Base-by-base conservation (phyloP, 148 eudicot genomes). In the Salicornia ramosissima region DNA sequence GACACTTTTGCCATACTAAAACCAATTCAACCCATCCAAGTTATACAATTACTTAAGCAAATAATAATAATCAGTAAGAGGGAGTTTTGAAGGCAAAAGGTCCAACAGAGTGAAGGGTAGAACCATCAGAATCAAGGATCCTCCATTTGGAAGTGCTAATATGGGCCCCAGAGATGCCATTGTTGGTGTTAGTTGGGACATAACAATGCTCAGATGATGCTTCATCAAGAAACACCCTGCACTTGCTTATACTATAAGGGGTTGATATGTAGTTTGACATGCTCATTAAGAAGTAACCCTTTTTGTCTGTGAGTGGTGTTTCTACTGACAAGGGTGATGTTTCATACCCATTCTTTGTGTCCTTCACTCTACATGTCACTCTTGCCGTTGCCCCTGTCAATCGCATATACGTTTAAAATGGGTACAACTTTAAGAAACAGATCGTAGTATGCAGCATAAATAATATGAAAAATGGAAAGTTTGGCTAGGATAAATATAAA, bases 51-150 rank as follows among this genome's bases (percentile, higher is more conserved):
- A 25, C 0, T 21, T 4, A 52, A 52, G 4, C 1, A 15, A 18
- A 3, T 0, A 22, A 25, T 55, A 2, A 6, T 12, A 30, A 31
- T 58, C 21, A 31, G 24, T 34, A 2, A n/a, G 64, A 60, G 25
- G 64, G 6, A 26, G 33, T 11, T 33, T n/a, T 34, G 26, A 19
- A 60, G 43, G 22, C 64, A n/a, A 60, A 60, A 60, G 64, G 64
- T 60, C 25, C 64, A n/a, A 34, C 64, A 60, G 64, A 60, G 64
- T 33, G 34, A 21, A 60, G 45, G 26, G 39, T 60, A 60, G 64
- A n/a, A 1, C 16, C 8, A 21, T 60, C 45, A 6, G 43, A 34
- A 34, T 36, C 8, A 3, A 60, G 64, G 9, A 25, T 25, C 25
- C 45, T 19, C 0, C 43, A 34, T 60, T n/a, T 10, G 26, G 64